Evolutionary conservation across 305 asterid species (phyloP).

Genomic region (Fraxinus platypoda): DNA sequence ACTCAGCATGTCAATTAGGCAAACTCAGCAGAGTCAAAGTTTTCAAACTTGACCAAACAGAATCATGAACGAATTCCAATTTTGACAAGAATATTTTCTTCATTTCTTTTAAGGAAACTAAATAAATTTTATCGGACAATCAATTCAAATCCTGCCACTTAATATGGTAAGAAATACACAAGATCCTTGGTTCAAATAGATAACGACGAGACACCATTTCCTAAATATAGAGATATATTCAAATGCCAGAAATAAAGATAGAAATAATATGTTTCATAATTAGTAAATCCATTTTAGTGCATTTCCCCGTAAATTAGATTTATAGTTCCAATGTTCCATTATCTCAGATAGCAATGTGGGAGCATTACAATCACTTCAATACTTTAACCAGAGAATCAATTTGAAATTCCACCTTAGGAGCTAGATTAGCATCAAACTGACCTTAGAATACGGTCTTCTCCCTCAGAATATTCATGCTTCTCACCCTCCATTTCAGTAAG

Average conservation of each 20-base stretch:
- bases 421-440: constrained; percentile 30
- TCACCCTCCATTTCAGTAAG: constrained; percentile 52
- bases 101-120: constrained; percentile 6
- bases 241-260: constrained; percentile 2
- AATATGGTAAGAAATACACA: not conserved
- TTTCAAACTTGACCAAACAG: not conserved
- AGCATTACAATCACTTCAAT: not conserved
- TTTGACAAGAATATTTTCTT: not conserved
- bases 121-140: not conserved
- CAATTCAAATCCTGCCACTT: not conserved
- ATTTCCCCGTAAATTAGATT: not conserved
- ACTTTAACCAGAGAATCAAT: not conserved
- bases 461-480: constrained; percentile 78
- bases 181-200: constrained; percentile 5
- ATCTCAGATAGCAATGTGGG: not conserved
- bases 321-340: not conserved
- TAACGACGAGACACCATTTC: not conserved
- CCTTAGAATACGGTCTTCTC: constrained; percentile 82
- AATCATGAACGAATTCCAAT: not conserved
- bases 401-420: not conserved
- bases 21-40: constrained; percentile 1
- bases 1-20: not conserved
- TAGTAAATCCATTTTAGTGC: not conserved
- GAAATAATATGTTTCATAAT: not conserved
- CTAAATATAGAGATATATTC: constrained; percentile 13